Percentiles rank a stretch among this genome's conserved stretches.
Evolutionary conservation across 2,329 filamentous ascomycete species (phyloP).

Genomic region (Ceratocystis smalleyi): DNA sequence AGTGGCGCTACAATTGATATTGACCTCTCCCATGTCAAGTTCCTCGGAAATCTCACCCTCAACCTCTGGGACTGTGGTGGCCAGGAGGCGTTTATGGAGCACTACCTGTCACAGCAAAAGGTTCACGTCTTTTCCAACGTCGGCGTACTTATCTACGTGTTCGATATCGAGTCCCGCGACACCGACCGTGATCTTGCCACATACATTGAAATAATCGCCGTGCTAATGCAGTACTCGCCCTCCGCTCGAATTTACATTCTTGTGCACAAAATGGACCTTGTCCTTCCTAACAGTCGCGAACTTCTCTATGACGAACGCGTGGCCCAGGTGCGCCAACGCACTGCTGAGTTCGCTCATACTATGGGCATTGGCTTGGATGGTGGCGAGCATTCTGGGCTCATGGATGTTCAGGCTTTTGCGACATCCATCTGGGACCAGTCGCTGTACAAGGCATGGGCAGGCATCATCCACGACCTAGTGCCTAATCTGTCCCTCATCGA

Average conservation of each 20-base stretch:
- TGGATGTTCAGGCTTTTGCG: slow-evolving; percentile 74
- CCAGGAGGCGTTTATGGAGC: slow-evolving; percentile 97
- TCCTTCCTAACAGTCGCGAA: slow-evolving; percentile 63
- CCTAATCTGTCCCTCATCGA: slow-evolving; percentile 84
- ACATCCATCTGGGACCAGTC: slow-evolving; percentile 99
- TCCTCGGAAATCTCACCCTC: slow-evolving; percentile 90
- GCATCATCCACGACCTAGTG: slow-evolving; percentile 95
- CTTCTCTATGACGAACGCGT: slow-evolving; percentile 74
- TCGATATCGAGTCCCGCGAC: slow-evolving; percentile 93
- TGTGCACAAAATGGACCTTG: slow-evolving; percentile 97
- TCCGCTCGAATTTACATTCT: slow-evolving; percentile 80
- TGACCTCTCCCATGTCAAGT: slow-evolving; percentile 95
- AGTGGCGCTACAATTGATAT: slow-evolving; percentile 93
- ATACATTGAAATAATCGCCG: slow-evolving; percentile 79
- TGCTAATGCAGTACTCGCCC: slow-evolving; percentile 69
- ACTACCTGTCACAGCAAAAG: slow-evolving; percentile 89
- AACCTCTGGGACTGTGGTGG: slow-evolving; percentile 99
- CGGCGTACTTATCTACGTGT: slow-evolving; percentile 95
- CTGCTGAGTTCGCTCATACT: slow-evolving; percentile 32
- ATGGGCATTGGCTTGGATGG: slow-evolving; percentile 18
- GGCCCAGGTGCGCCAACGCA: slow-evolving; percentile 59
- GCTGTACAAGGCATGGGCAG: slow-evolving; percentile 94
- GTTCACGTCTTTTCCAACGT: slow-evolving; percentile 94
- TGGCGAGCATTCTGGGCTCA: slow-evolving; percentile 21
- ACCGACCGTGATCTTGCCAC: slow-evolving; percentile 85